Conservation (phyloP, 176 grass and related monocot genomes). For the Chloris gayana region DNA sequence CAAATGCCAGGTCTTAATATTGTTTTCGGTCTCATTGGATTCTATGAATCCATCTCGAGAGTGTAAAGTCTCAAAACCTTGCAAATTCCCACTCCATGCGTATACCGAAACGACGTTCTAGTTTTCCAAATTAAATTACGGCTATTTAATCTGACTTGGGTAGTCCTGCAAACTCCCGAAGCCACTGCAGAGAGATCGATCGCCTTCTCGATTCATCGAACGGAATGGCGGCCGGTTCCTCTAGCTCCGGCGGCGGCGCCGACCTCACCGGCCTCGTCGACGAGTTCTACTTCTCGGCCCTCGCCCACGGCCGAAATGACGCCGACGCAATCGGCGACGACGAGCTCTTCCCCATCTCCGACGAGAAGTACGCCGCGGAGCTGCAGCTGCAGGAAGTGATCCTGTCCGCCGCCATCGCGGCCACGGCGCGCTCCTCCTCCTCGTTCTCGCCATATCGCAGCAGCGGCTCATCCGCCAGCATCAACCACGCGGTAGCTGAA, state of each 20-base stretch:
- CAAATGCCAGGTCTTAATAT: too few relatives aligned
- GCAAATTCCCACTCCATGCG: constrained; percentile 24
- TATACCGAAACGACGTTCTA: constrained; percentile 2
- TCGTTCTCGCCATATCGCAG: not conserved
- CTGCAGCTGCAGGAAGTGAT: constrained; percentile 75
- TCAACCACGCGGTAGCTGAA: not conserved
- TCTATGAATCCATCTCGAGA: not conserved
- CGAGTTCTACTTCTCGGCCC: constrained; percentile 64
- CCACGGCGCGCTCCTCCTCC: not conserved
- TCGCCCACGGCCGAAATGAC: constrained; percentile 28
- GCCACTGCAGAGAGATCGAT: not conserved
- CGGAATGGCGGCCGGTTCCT: constrained; percentile 37
- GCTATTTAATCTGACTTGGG: constrained; percentile 9
- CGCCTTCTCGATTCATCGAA: not conserved
- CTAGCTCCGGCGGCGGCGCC: not conserved
- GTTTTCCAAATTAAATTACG: not conserved
- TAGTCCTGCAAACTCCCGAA: not conserved
- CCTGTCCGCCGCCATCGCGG: constrained; percentile 33
- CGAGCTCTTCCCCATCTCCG: constrained; percentile 64
- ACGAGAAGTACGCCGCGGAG: constrained; percentile 65
- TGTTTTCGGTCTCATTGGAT: too few relatives aligned
- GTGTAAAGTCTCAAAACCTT: not conserved
- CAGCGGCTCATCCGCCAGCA: too few relatives aligned
- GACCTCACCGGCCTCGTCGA: constrained; percentile 43
- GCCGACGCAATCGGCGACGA: constrained; percentile 29